Evolutionary conservation across 2,329 filamentous ascomycete species (phyloP).

Genomic region (Lachnellula occidentalis): DNA sequence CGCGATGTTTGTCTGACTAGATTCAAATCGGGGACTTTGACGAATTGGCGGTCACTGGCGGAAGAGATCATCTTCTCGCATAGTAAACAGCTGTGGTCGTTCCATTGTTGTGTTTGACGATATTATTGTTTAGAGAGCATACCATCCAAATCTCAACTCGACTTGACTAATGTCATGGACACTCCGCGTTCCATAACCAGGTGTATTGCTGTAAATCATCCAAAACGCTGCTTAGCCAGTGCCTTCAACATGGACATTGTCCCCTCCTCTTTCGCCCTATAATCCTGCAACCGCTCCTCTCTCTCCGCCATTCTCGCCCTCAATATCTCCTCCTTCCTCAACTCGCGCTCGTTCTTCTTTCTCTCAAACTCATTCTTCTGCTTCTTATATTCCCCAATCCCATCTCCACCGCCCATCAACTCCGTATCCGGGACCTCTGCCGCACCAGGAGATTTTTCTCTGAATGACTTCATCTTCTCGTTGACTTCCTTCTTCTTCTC

Average conservation of each 20-base stretch:
- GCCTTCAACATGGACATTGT: conserved; percentile 78
- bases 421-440: conserved; percentile 67
- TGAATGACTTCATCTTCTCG: conserved; percentile 68
- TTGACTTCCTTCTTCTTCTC: conserved; percentile 77
- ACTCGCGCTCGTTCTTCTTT: conserved; percentile 78
- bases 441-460: conserved; percentile 58
- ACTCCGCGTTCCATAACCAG: too few relatives aligned
- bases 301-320: conserved; percentile 72
- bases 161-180: too few relatives aligned
- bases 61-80: too few relatives aligned
- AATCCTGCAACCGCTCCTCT: conserved; percentile 66
- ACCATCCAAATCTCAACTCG: too few relatives aligned
- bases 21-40: too few relatives aligned
- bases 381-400: conserved; percentile 62
- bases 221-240: conserved; percentile 75
- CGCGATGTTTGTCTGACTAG: too few relatives aligned
- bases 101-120: too few relatives aligned
- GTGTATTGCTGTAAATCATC: conserved; percentile 30
- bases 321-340: conserved; percentile 73
- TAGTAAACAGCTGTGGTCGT: too few relatives aligned
- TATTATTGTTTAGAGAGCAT: too few relatives aligned
- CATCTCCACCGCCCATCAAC: conserved; percentile 67
- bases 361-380: conserved; percentile 59
- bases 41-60: too few relatives aligned
- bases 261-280: conserved; percentile 71